A percentile compares a stretch with the other conserved stretches of the same genome.
phyloP scores from a whole-genome alignment of 768 basidiomycete genomes.

The Hebeloma cylindrosporum region DNA sequence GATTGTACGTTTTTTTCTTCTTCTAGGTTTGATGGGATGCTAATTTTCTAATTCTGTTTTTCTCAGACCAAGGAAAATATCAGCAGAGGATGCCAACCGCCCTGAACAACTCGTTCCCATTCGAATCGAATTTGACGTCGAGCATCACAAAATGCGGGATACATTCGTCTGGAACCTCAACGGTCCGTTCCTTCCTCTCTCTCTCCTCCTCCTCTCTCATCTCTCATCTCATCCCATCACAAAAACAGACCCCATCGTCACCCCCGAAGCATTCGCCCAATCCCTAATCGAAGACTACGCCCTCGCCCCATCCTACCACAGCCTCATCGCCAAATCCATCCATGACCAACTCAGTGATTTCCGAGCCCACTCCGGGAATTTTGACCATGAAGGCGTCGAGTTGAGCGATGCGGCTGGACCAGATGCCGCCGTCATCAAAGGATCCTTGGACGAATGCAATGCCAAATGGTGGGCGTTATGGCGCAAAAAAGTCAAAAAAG shows the following conservation, averaged over 20 bases:
- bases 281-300: slow-evolving; percentile 89
- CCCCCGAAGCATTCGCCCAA: slow-evolving; percentile 88
- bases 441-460: slow-evolving; percentile 41
- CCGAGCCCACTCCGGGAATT: slow-evolving; percentile 60
- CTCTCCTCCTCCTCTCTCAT: neutral
- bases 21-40: slow-evolving; percentile 2
- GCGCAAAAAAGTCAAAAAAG: too few species aligned
- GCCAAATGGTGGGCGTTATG: too few species aligned
- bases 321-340: slow-evolving; percentile 75
- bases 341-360: slow-evolving; percentile 86
- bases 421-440: slow-evolving; percentile 37
- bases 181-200: slow-evolving; percentile 45
- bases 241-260: slow-evolving; percentile 86
- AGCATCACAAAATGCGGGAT: slow-evolving; percentile 91
- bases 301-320: slow-evolving; percentile 63
- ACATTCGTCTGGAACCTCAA: slow-evolving; percentile 97
- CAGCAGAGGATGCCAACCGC: slow-evolving; percentile 53
- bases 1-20: slow-evolving; percentile 58
- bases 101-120: slow-evolving; percentile 90
- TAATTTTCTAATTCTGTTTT: slow-evolving; percentile 11
- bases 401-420: slow-evolving; percentile 4
- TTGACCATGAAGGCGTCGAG: slow-evolving; percentile 47
- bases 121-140: slow-evolving; percentile 94
- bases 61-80: slow-evolving; percentile 59
- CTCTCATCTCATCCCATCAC: neutral